phyloP scores from a whole-genome alignment of 116 monocot genomes.

The Phalaenopsis hybrid region DNA sequence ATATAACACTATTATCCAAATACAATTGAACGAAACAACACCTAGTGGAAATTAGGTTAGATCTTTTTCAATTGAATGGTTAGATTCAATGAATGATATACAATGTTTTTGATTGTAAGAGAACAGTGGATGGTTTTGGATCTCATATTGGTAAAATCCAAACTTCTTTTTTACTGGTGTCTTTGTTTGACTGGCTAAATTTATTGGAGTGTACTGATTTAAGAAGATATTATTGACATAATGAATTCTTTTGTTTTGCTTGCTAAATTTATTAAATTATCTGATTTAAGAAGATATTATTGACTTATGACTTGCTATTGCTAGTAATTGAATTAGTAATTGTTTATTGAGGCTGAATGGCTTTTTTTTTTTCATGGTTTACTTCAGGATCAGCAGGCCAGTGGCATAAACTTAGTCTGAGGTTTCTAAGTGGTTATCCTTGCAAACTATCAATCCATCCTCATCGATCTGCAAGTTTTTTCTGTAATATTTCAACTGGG shows the following conservation, averaged over 20 bases:
- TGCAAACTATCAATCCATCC: neutral
- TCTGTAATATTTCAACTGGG: conserved; percentile 19
- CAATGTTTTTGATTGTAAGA: neutral
- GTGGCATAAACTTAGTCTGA: neutral
- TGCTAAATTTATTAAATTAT: no score
- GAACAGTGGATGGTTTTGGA: neutral
- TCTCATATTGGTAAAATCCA: neutral
- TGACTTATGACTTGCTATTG: neutral
- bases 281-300: no score
- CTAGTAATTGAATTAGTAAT: neutral
- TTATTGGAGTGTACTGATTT: neutral
- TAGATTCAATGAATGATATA: neutral
- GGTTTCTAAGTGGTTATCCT: neutral
- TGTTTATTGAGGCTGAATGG: neutral
- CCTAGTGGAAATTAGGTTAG: neutral
- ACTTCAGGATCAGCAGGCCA: conserved; percentile 1
- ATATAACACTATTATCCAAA: no score
- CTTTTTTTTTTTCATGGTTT: neutral
- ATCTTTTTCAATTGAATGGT: neutral
- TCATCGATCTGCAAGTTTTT: neutral
- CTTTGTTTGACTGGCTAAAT: neutral
- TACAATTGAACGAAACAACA: no score
- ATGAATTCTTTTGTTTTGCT: neutral
- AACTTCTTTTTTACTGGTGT: neutral
- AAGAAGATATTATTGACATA: neutral